Conservation (phyloP, 2,329 filamentous ascomycete genomes). For the Aciculosporium take region DNA sequence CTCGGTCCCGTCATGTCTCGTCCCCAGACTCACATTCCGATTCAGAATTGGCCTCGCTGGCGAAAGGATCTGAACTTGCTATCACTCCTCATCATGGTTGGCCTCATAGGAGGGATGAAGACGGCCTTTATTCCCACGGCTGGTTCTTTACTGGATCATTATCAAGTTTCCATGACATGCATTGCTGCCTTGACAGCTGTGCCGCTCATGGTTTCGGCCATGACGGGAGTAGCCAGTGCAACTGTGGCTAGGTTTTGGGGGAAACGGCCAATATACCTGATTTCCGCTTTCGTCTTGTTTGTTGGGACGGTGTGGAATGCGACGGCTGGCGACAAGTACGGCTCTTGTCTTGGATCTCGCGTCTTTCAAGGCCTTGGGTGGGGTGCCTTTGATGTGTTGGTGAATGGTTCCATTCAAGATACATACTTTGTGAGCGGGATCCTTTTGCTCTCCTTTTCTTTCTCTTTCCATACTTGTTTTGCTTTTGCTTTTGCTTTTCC, state of each 20-base stretch:
- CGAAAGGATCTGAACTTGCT: conserved; percentile 35
- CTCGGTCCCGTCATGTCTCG: background rate
- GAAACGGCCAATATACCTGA: conserved; percentile 39
- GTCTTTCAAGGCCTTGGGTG: conserved; percentile 43
- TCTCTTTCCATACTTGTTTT: too few relatives aligned
- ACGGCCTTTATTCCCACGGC: conserved; percentile 37
- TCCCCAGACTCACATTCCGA: background rate
- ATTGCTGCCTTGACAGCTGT: conserved; percentile 36
- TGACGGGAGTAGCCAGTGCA: conserved; percentile 28
- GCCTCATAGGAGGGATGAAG: conserved; percentile 37
- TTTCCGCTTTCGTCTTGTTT: conserved; percentile 30
- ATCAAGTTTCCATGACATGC: conserved; percentile 31
- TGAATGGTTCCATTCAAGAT: conserved; percentile 39
- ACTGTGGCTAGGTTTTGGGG: conserved; percentile 33
- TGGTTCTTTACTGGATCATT: conserved; percentile 26
- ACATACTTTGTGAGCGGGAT: conserved; percentile 37
- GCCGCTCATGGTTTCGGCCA: conserved; percentile 35
- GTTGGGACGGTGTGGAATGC: conserved; percentile 38
- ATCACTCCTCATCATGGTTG: conserved; percentile 31
- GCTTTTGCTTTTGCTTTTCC: background rate
- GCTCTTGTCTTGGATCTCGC: conserved; percentile 35
- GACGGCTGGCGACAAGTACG: conserved; percentile 24
- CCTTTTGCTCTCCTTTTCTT: too few relatives aligned
- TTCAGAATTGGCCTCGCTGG: conserved; percentile 41
- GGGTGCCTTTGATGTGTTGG: conserved; percentile 41